phyloP scores from a whole-genome alignment of 2,329 filamentous ascomycete species.

The Cytospora chrysosperma region DNA sequence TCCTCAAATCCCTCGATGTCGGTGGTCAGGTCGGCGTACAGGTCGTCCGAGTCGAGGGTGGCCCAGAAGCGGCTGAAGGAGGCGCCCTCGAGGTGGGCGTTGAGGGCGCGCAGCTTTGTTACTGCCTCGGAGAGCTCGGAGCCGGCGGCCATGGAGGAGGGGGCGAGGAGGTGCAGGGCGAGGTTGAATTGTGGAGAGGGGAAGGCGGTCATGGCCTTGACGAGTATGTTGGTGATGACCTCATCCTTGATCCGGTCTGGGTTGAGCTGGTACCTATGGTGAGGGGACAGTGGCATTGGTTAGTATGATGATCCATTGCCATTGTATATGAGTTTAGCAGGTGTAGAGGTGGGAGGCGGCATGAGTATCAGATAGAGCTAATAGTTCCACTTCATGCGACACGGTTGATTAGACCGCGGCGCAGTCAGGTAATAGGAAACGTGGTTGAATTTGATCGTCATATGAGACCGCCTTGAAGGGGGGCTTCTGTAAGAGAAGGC shows the following conservation, averaged over 20 bases:
- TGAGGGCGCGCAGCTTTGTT: conserved; percentile 79
- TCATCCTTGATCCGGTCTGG: conserved; percentile 96
- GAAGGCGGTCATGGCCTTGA: conserved; percentile 97
- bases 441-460: conserved; percentile 77
- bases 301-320: background rate
- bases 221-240: conserved; percentile 97
- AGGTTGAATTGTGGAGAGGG: conserved; percentile 94
- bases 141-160: conserved; percentile 67
- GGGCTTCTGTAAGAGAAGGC: conserved; percentile 5
- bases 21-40: conserved; percentile 92
- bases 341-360: conserved; percentile 16
- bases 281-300: background rate
- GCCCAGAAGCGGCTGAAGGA: conserved; percentile 94
- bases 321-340: background rate
- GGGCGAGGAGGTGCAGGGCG: conserved; percentile 88
- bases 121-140: conserved; percentile 86
- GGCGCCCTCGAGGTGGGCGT: conserved; percentile 83
- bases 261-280: conserved; percentile 93
- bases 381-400: conserved; percentile 66
- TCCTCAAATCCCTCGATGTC: conserved; percentile 96
- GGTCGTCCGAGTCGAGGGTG: conserved; percentile 86
- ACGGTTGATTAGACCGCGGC: conserved; percentile 55
- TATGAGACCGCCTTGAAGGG: conserved; percentile 29
- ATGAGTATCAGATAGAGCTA: conserved; percentile 69
- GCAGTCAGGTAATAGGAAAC: conserved; percentile 98